These are phyloP conservation scores for Ophiocordyceps camponoti-floridani DNA, from an alignment of 2,329 filamentous ascomycete genomes.

Conservation along the genomic window DNA sequence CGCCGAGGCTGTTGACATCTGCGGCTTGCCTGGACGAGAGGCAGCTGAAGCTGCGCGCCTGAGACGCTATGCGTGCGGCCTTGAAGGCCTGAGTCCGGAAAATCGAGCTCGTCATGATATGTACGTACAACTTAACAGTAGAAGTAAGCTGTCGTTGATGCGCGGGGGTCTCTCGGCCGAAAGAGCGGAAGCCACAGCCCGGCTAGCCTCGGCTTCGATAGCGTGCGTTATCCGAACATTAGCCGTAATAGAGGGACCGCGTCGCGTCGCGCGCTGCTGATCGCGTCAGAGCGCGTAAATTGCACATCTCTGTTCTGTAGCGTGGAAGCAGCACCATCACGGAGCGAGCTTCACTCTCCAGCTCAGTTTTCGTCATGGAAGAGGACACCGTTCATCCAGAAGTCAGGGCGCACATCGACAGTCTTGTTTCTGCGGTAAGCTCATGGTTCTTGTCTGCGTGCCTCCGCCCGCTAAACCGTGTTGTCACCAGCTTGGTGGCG, in stretches of 20 bases:
- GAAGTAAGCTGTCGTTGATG: too few species aligned
- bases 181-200: too few species aligned
- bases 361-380: constrained; percentile 26
- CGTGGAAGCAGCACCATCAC: not conserved
- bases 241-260: too few species aligned
- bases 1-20: constrained; percentile 73
- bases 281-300: not conserved
- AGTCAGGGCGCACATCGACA: constrained; percentile 84
- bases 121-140: too few species aligned
- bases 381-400: constrained; percentile 67
- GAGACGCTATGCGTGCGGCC: constrained; percentile 12
- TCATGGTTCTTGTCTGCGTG: not conserved
- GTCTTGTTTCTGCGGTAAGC: constrained; percentile 79
- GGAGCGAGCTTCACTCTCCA: not conserved
- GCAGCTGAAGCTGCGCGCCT: constrained; percentile 49
- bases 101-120: constrained; percentile 20
- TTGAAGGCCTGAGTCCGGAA: constrained; percentile 11
- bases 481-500: constrained; percentile 56
- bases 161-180: too few species aligned
- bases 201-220: too few species aligned
- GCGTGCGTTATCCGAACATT: too few species aligned
- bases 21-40: constrained; percentile 40
- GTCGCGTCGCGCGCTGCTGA: too few species aligned
- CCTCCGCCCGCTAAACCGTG: constrained; percentile 4
- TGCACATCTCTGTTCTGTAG: not conserved